Evolutionary conservation across 2,329 filamentous ascomycete species (phyloP).

Genomic region (Massarina eburnea): DNA sequence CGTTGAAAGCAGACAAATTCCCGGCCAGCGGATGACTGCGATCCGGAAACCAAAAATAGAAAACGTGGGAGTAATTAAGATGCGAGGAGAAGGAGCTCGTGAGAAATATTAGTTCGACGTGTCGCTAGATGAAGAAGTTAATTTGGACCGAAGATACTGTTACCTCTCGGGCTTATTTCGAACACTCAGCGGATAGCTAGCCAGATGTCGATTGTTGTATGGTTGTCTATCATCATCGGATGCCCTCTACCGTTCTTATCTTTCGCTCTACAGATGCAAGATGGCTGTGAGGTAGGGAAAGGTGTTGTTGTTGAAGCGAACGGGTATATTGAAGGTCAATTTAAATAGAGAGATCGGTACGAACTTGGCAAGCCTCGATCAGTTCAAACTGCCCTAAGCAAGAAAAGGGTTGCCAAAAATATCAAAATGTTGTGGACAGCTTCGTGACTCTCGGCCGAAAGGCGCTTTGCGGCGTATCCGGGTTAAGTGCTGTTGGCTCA

Average conservation of each 20-base stretch:
- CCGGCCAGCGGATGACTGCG: conserved; percentile 7
- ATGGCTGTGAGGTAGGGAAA: conserved; percentile 4
- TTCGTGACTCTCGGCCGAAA: conserved; percentile 14
- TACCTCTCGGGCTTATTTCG: conserved; percentile 10
- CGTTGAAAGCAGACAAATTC: conserved; percentile 8
- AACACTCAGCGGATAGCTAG: conserved; percentile 5
- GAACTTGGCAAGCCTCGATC: conserved; percentile 18
- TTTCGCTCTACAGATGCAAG: conserved; percentile 3
- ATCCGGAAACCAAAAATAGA: conserved; percentile 14
- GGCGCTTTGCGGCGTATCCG: conserved; percentile 9
- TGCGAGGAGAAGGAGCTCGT: conserved; percentile 10
- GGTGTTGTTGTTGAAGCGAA: conserved; percentile 17
- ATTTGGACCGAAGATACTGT: conserved; percentile 8
- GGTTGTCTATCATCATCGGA: conserved; percentile 1
- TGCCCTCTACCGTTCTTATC: conserved; percentile 1
- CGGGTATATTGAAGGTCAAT: conserved; percentile 23
- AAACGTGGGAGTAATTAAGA: background rate
- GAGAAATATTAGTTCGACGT: conserved; percentile 6
- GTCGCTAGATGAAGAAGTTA: conserved; percentile 2
- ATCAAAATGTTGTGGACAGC: conserved; percentile 4
- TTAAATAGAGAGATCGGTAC: conserved; percentile 15
- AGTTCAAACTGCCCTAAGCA: conserved; percentile 5
- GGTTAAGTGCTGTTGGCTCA: background rate
- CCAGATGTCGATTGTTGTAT: conserved; percentile 5
- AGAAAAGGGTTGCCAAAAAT: conserved; percentile 8